Base-by-base conservation (phyloP, 495 filamentous ascomycete species). In the Bombardia bombarda region DNA sequence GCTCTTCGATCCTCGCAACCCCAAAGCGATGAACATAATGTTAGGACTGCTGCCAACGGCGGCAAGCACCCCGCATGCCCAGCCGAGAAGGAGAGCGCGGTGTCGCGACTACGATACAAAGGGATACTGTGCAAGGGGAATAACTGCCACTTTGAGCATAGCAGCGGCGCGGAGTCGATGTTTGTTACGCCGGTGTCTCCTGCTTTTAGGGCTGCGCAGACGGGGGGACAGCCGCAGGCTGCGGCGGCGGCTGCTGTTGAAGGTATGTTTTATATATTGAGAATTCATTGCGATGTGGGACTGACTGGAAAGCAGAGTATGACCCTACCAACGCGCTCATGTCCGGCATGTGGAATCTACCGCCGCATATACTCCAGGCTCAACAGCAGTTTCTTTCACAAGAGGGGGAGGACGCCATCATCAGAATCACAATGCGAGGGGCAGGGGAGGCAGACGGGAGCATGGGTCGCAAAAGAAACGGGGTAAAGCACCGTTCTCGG, bases 91-190 rank as follows among this genome's bases (percentile, higher is more conserved):
- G 55, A 67, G 68, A 44, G 46, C 79, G 56, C 73, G 82, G 44
- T 97, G 90, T 55, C 78, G 80, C 32, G 88, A 95, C 58, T 97
- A 88, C 57, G 90, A 96, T 48, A 79, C 74, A 1, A 87, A 89
- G 50, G 92, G 92, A 0, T 93, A 82, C 49, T 97, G 90, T 53
- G 77, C 84, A 24, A 63, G 82, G 36, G 73, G 43, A 78, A 75
- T 32, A 55, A 44, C 6, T 97, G 90, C 60, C 81, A 74, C 4
- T 96, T 84, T 50, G 81, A 92, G 56, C 90, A 97, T n/a, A n/a
- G n/a, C n/a, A n/a, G n/a, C 55, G 84, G 80, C n/a, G 52, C 51
- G 26, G 49, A 53, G 28, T 38, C 45, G 2, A 32, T 45, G 2
- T 54, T 43, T 22, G 33, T 46, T 8, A 40, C 46, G 9, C 18